Conservation (phyloP, 176 grass and related monocot species). For the Juncus effusus region DNA sequence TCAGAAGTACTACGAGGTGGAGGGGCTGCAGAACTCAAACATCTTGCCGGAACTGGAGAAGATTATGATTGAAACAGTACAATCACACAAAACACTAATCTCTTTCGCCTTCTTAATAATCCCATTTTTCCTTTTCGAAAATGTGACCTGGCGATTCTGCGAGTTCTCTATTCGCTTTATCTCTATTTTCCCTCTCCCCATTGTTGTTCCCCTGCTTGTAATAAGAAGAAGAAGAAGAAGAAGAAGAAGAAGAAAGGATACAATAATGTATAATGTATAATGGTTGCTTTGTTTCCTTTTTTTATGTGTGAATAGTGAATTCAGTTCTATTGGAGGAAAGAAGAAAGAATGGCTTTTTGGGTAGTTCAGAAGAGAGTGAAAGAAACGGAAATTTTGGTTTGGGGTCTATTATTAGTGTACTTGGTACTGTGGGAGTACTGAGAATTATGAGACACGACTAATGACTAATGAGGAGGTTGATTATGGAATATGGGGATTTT, state of each 20-base stretch:
- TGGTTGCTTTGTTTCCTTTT: slow-evolving; percentile 3
- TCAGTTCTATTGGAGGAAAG: slow-evolving; percentile 59
- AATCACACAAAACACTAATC: slow-evolving; percentile 90
- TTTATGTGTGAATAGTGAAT: slow-evolving; percentile 15
- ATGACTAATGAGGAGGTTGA: neutral
- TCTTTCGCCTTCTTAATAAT: slow-evolving; percentile 92
- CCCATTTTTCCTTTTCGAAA: slow-evolving; percentile 85
- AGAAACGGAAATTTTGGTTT: slow-evolving; percentile 52
- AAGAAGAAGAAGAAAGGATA: slow-evolving; percentile 22
- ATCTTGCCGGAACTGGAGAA: slow-evolving; percentile 97
- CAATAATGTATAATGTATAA: slow-evolving; percentile 16
- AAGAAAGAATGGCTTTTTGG: slow-evolving; percentile 55
- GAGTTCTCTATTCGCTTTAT: slow-evolving; percentile 99
- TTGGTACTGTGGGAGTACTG: neutral
- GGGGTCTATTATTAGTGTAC: slow-evolving; percentile 19
- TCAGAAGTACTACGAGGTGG: slow-evolving; percentile 43
- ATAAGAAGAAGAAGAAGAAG: slow-evolving; percentile 19
- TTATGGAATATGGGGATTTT: neutral
- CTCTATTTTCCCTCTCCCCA: slow-evolving; percentile 97
- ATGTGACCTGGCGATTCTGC: slow-evolving; percentile 84
- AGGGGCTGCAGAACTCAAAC: slow-evolving; percentile 78
- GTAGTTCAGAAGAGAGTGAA: slow-evolving; percentile 38
- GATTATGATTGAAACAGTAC: slow-evolving; percentile 73
- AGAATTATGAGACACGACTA: neutral
- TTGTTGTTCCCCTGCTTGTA: slow-evolving; percentile 15